phyloP scores from a whole-genome alignment of 2,329 filamentous ascomycete species.

The Cadophora sp. region DNA sequence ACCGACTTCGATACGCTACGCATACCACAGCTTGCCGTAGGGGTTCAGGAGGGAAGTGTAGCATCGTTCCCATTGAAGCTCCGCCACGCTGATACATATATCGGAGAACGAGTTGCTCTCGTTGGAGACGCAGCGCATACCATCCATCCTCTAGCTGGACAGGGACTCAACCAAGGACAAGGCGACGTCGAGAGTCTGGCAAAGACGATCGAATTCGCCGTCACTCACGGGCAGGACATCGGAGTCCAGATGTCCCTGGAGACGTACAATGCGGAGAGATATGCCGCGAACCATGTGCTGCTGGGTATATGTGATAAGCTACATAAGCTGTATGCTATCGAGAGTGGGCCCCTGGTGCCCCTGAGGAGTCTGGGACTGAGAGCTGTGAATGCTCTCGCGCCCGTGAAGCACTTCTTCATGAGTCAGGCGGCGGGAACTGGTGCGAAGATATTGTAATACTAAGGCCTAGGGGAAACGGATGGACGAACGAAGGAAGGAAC shows the following conservation, averaged over 20 bases:
- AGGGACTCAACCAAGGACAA: constrained; percentile 93
- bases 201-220: constrained; percentile 75
- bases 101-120: constrained; percentile 86
- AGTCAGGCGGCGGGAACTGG: constrained; percentile 67
- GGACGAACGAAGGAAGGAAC: neutral
- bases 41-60: constrained; percentile 78
- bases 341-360: constrained; percentile 79
- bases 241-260: constrained; percentile 81
- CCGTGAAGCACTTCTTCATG: constrained; percentile 89
- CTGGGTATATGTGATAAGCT: constrained; percentile 86
- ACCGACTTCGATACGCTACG: constrained; percentile 60
- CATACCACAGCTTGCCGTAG: constrained; percentile 70
- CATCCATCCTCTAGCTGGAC: constrained; percentile 91
- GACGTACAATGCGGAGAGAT: constrained; percentile 80
- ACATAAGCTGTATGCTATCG: constrained; percentile 88
- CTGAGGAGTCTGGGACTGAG: constrained; percentile 78
- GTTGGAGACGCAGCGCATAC: constrained; percentile 96
- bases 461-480: too few species aligned
- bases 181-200: constrained; percentile 85
- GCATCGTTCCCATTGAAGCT: constrained; percentile 92
- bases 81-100: constrained; percentile 93
- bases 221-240: constrained; percentile 85
- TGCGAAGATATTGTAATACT: constrained; percentile 50
- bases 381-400: constrained; percentile 75
- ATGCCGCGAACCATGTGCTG: constrained; percentile 80